Conservation (phyloP, 2,329 filamentous ascomycete genomes). For the Helotiales sp. region DNA sequence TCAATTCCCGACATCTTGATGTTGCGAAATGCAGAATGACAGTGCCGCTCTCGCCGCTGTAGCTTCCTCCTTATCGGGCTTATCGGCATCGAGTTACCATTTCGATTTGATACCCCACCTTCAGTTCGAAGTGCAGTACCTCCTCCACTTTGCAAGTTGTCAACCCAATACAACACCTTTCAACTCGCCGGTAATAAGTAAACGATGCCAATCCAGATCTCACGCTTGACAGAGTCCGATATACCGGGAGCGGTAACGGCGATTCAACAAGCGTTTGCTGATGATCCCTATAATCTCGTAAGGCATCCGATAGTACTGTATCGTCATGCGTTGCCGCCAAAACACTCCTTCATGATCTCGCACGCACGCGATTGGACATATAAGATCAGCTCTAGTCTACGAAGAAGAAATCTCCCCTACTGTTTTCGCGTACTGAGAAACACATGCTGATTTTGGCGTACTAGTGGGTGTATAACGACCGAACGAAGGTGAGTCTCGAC, state of each 20-base stretch:
- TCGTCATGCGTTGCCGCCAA: neutral
- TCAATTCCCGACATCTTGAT: too few relatives aligned
- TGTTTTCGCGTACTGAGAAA: neutral
- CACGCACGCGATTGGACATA: neutral
- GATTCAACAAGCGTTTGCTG: conserved; percentile 68
- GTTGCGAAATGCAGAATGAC: too few relatives aligned
- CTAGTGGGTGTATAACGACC: conserved; percentile 65
- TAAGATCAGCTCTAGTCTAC: neutral
- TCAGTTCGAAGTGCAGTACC: neutral
- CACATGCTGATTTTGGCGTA: neutral
- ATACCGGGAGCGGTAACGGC: conserved; percentile 68
- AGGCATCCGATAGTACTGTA: neutral
- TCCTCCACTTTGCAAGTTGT: neutral
- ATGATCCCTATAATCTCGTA: conserved; percentile 65
- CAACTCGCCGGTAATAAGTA: neutral
- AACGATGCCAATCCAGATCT: conserved; percentile 59
- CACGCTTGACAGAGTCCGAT: conserved; percentile 59
- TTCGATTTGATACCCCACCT: conserved; percentile 5
- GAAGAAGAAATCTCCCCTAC: too few relatives aligned
- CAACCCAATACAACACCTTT: neutral
- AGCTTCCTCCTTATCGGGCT: neutral
- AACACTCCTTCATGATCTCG: neutral
- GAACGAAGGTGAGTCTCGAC: conserved; percentile 53
- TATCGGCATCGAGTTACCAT: neutral
- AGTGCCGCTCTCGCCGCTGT: too few relatives aligned